These are phyloP conservation scores for Groenewaldozyma sp. DNA, from an alignment of 1,139 yeast genomes.

Conservation along the genomic window DNA sequence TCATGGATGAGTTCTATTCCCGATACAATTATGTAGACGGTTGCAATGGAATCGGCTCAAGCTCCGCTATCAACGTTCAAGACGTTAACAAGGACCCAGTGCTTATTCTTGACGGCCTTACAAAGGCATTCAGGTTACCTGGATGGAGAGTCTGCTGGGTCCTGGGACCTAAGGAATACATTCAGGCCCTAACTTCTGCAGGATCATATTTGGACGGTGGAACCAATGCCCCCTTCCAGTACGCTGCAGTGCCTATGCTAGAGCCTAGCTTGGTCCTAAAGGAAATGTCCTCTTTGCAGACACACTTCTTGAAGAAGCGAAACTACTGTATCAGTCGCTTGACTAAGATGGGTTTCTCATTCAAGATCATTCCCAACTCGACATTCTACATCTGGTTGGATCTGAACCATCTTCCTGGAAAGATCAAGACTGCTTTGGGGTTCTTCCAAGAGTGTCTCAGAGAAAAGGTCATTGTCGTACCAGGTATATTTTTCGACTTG, in stretches of 20 bases:
- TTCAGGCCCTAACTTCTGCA: slow-evolving; percentile 49
- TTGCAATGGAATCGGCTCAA: slow-evolving; percentile 48
- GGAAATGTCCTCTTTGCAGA: slow-evolving; percentile 55
- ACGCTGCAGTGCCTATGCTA: slow-evolving; percentile 51
- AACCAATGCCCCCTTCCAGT: slow-evolving; percentile 56
- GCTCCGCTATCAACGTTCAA: slow-evolving; percentile 46
- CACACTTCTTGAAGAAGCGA: slow-evolving; percentile 52
- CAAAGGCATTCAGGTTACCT: slow-evolving; percentile 58
- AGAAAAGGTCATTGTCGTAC: slow-evolving; percentile 56
- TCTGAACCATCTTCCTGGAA: slow-evolving; percentile 49
- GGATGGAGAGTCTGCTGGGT: slow-evolving; percentile 69
- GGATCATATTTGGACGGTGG: slow-evolving; percentile 64
- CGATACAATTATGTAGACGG: slow-evolving; percentile 55
- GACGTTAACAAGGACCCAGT: slow-evolving; percentile 59
- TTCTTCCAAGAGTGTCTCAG: slow-evolving; percentile 62
- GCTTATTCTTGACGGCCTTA: slow-evolving; percentile 52
- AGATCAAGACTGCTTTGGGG: slow-evolving; percentile 52
- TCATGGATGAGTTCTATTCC: slow-evolving; percentile 62
- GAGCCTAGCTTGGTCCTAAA: slow-evolving; percentile 42
- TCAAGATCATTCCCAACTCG: slow-evolving; percentile 48
- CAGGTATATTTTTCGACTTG: slow-evolving; percentile 58
- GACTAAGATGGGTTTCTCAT: slow-evolving; percentile 47
- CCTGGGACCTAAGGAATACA: slow-evolving; percentile 57
- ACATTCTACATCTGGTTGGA: slow-evolving; percentile 61
- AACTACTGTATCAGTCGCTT: slow-evolving; percentile 49